Conservation (phyloP, 2,329 filamentous ascomycete species). For the Arthrobotrys sinensis region DNA sequence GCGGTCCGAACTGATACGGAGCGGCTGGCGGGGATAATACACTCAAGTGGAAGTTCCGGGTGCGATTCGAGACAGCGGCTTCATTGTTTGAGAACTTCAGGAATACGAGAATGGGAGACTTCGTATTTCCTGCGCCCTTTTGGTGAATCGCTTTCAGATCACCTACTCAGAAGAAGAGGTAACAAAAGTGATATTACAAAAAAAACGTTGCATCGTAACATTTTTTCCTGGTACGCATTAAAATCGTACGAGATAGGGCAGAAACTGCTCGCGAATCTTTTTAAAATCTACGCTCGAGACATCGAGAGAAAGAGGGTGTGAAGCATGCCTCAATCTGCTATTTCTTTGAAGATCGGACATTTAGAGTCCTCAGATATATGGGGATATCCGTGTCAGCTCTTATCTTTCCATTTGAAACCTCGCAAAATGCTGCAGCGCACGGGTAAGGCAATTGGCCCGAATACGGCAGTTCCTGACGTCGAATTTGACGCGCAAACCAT, state of each 20-base stretch:
- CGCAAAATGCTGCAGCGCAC: not conserved
- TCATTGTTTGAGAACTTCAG: not conserved
- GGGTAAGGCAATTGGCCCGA: constrained; percentile 8
- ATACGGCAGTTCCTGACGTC: constrained; percentile 29
- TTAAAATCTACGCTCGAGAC: not conserved
- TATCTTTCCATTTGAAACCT: constrained; percentile 6
- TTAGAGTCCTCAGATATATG: constrained; percentile 22
- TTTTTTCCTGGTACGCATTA: constrained; percentile 1
- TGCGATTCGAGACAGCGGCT: not conserved
- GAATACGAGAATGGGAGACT: constrained; percentile 8
- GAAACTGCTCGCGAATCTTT: constrained; percentile 46
- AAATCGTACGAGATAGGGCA: constrained; percentile 19
- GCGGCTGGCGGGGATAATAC: constrained; percentile 46
- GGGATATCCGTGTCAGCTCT: constrained; percentile 5
- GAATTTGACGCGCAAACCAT: constrained; percentile 17
- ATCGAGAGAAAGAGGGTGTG: not conserved
- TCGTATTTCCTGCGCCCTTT: not conserved
- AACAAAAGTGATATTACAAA: constrained; percentile 31
- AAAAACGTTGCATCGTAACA: constrained; percentile 10
- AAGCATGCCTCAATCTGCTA: constrained; percentile 6
- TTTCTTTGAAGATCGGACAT: constrained; percentile 21
- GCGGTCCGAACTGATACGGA: constrained; percentile 41
- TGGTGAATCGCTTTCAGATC: constrained; percentile 19
- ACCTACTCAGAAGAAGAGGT: not conserved
- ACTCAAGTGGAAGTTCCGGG: not conserved